Base-by-base conservation (phyloP, 2,329 filamentous ascomycete species). In the Aspergillus niger region DNA sequence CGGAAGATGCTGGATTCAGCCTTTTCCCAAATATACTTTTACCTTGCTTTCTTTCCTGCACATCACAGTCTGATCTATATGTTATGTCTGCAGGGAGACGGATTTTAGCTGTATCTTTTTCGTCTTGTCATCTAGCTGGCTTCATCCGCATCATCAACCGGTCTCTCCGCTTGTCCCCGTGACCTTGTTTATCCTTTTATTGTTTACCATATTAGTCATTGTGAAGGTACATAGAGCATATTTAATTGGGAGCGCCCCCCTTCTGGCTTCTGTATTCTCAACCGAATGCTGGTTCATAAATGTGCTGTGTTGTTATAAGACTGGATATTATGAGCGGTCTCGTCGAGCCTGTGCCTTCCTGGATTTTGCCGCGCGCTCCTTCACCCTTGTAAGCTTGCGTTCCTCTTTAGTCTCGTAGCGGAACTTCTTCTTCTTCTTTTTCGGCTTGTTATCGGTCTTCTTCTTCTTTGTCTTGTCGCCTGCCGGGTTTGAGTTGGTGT, bases 381-480 rank as follows among this genome's bases (percentile, higher is more conserved):
- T 89, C 57, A 80, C 74, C 65, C 82, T 78, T 47, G 83, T 82
- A 32, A 81, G 70, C 72, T 85, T 90, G 71, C 95, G 85, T 69
- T 97, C 94, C 32, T 87, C 79, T 79, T 96, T 97, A 63, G 85
- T 90, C 79, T 98, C 92, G 76, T 99, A 99, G 64, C 91, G 86
- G 74, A 98, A 98, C 78, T 93, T 91, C 78, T 89, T 89, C 82
- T 93, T 96, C 80, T 90, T 93, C 80, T 90, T 91, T 78, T 92
- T 93, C 22, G 81, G 81, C 69, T 82, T 86, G 62, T 79, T 78
- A 36, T 67, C 62, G 55, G 79, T 69, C 26, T 64, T 64, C 55
- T 76, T 77, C 60, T 79, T 83, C 63, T 20, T 20, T 20, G 82
- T 81, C 72, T 86, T 86, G 60, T 70, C 73, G 80, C 83, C 68